phyloP scores from a whole-genome alignment of 345 rosid species.

The Salix arbutifolia region DNA sequence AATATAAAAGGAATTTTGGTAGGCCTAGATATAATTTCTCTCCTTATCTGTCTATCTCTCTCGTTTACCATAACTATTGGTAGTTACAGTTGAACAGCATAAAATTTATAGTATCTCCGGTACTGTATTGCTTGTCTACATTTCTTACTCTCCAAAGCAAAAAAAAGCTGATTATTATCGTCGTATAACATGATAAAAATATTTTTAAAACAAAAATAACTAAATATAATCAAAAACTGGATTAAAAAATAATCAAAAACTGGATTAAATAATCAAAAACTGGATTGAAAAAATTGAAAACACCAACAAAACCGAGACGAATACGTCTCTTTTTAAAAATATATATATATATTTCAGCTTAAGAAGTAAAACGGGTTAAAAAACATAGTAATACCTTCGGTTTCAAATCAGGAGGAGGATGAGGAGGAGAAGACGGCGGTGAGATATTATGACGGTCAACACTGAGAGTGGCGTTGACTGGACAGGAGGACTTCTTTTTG shows the following conservation, averaged over 20 bases:
- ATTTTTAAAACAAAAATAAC: not conserved
- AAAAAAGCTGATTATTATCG: not conserved
- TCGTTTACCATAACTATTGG: too few species aligned
- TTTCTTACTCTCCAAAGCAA: not conserved
- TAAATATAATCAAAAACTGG: not conserved
- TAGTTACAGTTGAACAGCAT: too few species aligned
- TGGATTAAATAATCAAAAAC: not conserved
- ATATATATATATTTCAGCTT: not conserved
- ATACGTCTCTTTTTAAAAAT: not conserved
- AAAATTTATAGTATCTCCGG: not conserved
- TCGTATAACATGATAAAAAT: not conserved
- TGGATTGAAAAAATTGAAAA: not conserved
- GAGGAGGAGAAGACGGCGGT: slow-evolving; percentile 4
- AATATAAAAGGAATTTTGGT: too few species aligned
- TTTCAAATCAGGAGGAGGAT: slow-evolving; percentile 26
- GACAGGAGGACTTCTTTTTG: slow-evolving; percentile 12
- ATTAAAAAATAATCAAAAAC: too few species aligned
- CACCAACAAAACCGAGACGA: not conserved
- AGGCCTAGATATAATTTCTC: too few species aligned
- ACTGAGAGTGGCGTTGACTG: slow-evolving; percentile 52
- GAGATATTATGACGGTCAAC: slow-evolving; percentile 26
- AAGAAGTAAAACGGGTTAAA: not conserved
- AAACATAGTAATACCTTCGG: slow-evolving; percentile 40
- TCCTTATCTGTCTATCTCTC: too few species aligned
- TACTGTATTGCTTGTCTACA: not conserved